Base-by-base conservation (phyloP, 257 asterid genomes). In the Solanum paucissectum region DNA sequence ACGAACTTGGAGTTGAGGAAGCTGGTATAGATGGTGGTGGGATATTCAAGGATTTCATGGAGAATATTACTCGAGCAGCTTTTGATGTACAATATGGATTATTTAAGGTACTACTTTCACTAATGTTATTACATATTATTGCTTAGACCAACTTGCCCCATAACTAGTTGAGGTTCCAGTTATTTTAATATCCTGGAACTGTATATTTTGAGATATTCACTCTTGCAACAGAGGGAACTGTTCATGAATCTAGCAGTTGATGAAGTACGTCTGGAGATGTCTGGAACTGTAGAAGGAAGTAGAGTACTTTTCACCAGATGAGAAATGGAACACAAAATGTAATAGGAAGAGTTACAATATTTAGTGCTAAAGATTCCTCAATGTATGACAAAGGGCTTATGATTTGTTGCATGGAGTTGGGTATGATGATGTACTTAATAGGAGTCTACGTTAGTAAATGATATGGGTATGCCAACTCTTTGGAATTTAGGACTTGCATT, bases 1-100 rank as follows among this genome's bases (percentile, higher is more conserved):
- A 97, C 91, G 99, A 96, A 90, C 93, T 96, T 91, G 99, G 99
- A 90, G 99, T 90, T 21, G 99, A 97, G 95, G 99, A 97, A 93
- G 98, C 99, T 83, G 99, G 99, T 90, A 95, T 97, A 76, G 99
- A 97, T 33, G 99, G 99, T 90, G 99, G 99, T 93, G 99, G 99
- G 83, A 97, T 96, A 91, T 97, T 97, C 95, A 97, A 97, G 90
- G 99, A 97, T 92, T 97, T 97, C 91, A 97, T 97, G 99, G 99
- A 97, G 90, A 95, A 93, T 89, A 93, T 96, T 88, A 93, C 98
- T 86, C 94, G 93, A 55, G 94, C 98, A 76, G 98, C 98, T 77
- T 97, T 97, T 94, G 98, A 97, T 92, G 92, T 94, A 88, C 99
- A 97, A 92, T 95, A 97, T 91, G 99, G 99, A 83, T 92, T 97